phyloP scores from a whole-genome alignment of 352 stramenopile genomes.

The Phytophthora cryptogea region DNA sequence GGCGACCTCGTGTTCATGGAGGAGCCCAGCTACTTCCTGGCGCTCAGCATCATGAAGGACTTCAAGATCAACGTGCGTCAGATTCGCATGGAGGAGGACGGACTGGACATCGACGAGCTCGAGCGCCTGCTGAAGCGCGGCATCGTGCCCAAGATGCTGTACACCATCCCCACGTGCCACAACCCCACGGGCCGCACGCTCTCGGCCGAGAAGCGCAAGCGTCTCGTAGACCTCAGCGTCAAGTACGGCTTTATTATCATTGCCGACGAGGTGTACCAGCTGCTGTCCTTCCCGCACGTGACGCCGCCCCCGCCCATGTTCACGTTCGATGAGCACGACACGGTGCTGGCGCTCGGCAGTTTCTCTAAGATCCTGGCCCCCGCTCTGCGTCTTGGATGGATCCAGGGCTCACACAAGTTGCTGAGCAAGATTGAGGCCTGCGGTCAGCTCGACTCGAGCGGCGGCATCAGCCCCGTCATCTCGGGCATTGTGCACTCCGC shows the following conservation, averaged over 20 bases:
- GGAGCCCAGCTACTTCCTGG: conserved; percentile 94
- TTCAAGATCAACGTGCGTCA: conserved; percentile 91
- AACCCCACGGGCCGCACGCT: conserved; percentile 94
- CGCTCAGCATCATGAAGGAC: conserved; percentile 93
- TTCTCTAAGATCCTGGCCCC: conserved; percentile 97
- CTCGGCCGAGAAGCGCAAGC: conserved; percentile 81
- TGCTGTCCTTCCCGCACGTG: conserved; percentile 92
- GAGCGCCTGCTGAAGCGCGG: conserved; percentile 78
- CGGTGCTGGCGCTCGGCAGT: conserved; percentile 89
- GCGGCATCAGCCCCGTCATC: conserved; percentile 93
- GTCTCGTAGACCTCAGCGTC: conserved; percentile 87
- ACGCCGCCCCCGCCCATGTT: conserved; percentile 85
- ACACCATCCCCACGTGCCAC: conserved; percentile 94
- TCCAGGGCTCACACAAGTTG: conserved; percentile 74
- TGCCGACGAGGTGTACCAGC: conserved; percentile 95
- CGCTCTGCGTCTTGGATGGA: conserved; percentile 91
- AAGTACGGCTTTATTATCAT: conserved; percentile 92
- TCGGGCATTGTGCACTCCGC: conserved; percentile 85
- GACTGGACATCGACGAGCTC: conserved; percentile 84
- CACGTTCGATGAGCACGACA: conserved; percentile 81
- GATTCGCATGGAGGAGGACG: conserved; percentile 91
- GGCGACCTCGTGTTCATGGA: conserved; percentile 94
- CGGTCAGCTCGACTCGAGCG: conserved; percentile 92
- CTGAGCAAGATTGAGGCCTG: conserved; percentile 77
- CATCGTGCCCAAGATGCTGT: conserved; percentile 91